Evolutionary conservation across 2,329 filamentous ascomycete genomes (phyloP), one percentile per base, ranked within the genome.

Genomic region (Ceratocystis cubensis): DNA sequence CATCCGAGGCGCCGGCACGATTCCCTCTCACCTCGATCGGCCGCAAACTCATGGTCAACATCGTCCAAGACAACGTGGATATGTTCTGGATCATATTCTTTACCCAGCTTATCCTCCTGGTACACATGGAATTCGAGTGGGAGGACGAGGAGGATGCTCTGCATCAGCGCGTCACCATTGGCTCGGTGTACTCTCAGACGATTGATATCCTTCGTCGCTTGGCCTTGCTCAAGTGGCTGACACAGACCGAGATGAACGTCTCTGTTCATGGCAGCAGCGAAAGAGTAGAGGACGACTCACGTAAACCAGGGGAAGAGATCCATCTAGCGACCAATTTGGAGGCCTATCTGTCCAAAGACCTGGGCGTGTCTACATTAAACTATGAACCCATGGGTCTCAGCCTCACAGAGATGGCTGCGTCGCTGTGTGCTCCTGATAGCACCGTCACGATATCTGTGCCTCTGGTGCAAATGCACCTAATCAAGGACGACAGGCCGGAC

Each of bases 81-180:
- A 76, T 89, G 41, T 87, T 88, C 68, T 86, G 86, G 76, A 84
- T 84, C 68, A 79, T 94, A 7, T 84, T 95, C 63, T 85, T 95
- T 69, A 91, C 93, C 72, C 83, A 97, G 67, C 78, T 97, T 1
- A 81, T 94, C 2, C 81, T 99, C 5, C 80, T 96, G 17, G 82
- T 94, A 8, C 91, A 96, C 74, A 88, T 97, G 81, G 88, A 94
- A 73, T 87, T 86, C 48, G 90, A 94, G 72, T 83, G 89, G 65
- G 88, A 92, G 67, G 83, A 86, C 70, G 85, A 87, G 53, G 85
- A 90, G 50, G 83, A 88, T 17, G 84, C 84, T 1, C 78, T 85
- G 44, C 81, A 83, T 70, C 76, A 80, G 48, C 76, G 80, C 22
- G 78, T 89, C 7, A 83, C 87, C 33, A 87, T 94, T 67, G 84